phyloP scores from a whole-genome alignment of 1,284 basidiomycete species.

The Marasmius tenuissimus region DNA sequence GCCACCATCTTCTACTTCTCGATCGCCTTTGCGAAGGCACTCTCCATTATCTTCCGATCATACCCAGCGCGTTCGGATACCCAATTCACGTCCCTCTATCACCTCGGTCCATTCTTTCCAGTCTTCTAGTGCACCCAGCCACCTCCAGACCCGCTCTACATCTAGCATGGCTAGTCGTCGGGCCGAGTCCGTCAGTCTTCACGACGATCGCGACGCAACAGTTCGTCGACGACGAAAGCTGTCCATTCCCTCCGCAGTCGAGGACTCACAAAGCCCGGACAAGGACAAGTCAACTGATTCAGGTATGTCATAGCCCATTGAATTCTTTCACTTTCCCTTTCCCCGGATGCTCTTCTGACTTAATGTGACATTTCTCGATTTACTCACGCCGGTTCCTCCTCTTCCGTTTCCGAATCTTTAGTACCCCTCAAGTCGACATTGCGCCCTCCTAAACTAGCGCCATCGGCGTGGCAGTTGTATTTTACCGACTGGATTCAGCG shows the following conservation, averaged over 20 bases:
- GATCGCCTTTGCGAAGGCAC: conserved; percentile 22
- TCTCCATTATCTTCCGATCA: conserved; percentile 6
- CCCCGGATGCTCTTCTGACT: not conserved
- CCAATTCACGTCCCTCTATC: conserved; percentile 41
- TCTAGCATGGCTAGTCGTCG: conserved; percentile 61
- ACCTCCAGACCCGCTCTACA: conserved; percentile 34
- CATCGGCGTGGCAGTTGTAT: conserved; percentile 96
- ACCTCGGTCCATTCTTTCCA: conserved; percentile 69
- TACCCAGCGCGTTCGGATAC: conserved; percentile 39
- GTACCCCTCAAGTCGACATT: conserved; percentile 67
- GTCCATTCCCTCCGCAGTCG: conserved; percentile 29
- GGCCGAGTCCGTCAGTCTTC: conserved; percentile 60
- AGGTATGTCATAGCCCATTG: conserved; percentile 31
- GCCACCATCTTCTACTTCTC: conserved; percentile 45
- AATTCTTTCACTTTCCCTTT: not conserved
- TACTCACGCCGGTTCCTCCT: not conserved
- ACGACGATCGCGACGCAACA: conserved; percentile 70
- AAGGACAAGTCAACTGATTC: conserved; percentile 33
- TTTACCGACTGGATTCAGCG: conserved; percentile 95
- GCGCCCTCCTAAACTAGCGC: conserved; percentile 89
- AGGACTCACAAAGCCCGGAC: conserved; percentile 13
- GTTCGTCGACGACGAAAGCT: conserved; percentile 52
- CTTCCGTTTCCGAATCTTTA: conserved; percentile 17
- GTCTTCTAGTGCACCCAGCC: conserved; percentile 65
- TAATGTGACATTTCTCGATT: not conserved